A percentile compares a stretch with the other conserved stretches of the same genome.
phyloP scores from a whole-genome alignment of 768 basidiomycete genomes.

The Harrya chromipes region DNA sequence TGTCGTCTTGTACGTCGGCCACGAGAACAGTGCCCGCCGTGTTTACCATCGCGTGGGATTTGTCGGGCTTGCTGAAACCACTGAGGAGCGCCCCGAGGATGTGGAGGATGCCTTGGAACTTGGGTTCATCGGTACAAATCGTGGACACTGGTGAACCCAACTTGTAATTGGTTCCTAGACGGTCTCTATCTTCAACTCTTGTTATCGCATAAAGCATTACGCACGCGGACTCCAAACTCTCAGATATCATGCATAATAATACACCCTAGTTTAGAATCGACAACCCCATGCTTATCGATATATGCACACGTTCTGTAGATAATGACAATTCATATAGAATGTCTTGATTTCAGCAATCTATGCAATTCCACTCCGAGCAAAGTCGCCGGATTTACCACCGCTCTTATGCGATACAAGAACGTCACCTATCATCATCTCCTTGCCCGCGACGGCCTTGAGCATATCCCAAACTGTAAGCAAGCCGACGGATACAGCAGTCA shows the following conservation, averaged over 20 bases:
- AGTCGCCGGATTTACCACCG: slow-evolving; percentile 76
- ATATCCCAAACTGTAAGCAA: slow-evolving; percentile 90
- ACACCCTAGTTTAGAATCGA: not conserved
- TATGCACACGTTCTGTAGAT: not conserved
- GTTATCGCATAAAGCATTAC: not conserved
- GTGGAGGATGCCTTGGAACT: slow-evolving; percentile 52
- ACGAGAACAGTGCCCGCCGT: slow-evolving; percentile 46
- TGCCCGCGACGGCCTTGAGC: slow-evolving; percentile 88
- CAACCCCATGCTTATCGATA: not conserved
- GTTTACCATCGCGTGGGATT: slow-evolving; percentile 57
- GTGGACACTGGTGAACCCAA: slow-evolving; percentile 51
- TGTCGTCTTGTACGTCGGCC: slow-evolving; percentile 55
- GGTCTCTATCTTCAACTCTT: not conserved
- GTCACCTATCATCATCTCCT: slow-evolving; percentile 76
- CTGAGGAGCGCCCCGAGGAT: slow-evolving; percentile 32
- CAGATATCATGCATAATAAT: not conserved
- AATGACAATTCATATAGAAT: not conserved
- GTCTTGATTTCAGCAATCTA: not conserved
- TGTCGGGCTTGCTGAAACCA: slow-evolving; percentile 40
- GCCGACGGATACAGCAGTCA: slow-evolving; percentile 77
- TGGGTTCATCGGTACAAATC: slow-evolving; percentile 44
- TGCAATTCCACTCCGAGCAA: slow-evolving; percentile 31
- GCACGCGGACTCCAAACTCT: not conserved
- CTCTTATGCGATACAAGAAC: slow-evolving; percentile 64
- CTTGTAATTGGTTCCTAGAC: not conserved